phyloP scores from a whole-genome alignment of 2,329 filamentous ascomycete genomes.

The Epichloe sibirici region DNA sequence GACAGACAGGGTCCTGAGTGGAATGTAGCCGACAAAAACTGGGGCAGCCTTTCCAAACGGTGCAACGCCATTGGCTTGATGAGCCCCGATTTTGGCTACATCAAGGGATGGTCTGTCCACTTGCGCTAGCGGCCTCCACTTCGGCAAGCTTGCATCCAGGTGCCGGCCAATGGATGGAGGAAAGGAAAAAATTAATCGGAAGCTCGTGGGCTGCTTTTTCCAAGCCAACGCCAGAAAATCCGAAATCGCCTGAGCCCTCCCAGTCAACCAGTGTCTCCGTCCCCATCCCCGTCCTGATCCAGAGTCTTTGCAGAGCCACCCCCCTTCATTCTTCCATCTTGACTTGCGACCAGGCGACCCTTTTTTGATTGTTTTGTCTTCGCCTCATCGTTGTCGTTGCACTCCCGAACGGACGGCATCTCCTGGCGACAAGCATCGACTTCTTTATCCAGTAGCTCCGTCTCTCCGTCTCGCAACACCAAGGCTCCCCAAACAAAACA shows the following conservation, averaged over 20 bases:
- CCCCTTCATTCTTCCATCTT: slow-evolving; percentile 1
- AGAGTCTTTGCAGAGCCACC: neutral
- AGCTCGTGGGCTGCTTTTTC: slow-evolving; percentile 19
- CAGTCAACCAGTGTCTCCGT: slow-evolving; percentile 4
- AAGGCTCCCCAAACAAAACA: neutral
- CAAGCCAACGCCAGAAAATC: slow-evolving; percentile 15
- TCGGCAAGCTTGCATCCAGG: slow-evolving; percentile 22
- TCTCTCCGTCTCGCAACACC: neutral
- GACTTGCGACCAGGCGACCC: neutral
- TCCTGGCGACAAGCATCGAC: neutral
- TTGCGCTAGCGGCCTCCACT: slow-evolving; percentile 21
- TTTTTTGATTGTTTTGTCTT: neutral
- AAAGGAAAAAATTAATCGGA: slow-evolving; percentile 25
- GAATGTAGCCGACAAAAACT: slow-evolving; percentile 5
- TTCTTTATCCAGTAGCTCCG: no score
- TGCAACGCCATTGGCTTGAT: slow-evolving; percentile 3
- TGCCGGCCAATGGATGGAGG: slow-evolving; percentile 22
- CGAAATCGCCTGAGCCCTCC: slow-evolving; percentile 12
- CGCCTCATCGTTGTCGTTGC: neutral
- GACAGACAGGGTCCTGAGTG: slow-evolving; percentile 4
- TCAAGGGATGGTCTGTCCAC: slow-evolving; percentile 14
- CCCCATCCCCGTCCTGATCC: slow-evolving; percentile 8
- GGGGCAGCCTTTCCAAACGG: neutral
- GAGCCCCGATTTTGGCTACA: slow-evolving; percentile 7
- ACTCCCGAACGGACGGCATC: neutral